phyloP scores from a whole-genome alignment of 164 flowering plant species.

The Vitis amurensis region DNA sequence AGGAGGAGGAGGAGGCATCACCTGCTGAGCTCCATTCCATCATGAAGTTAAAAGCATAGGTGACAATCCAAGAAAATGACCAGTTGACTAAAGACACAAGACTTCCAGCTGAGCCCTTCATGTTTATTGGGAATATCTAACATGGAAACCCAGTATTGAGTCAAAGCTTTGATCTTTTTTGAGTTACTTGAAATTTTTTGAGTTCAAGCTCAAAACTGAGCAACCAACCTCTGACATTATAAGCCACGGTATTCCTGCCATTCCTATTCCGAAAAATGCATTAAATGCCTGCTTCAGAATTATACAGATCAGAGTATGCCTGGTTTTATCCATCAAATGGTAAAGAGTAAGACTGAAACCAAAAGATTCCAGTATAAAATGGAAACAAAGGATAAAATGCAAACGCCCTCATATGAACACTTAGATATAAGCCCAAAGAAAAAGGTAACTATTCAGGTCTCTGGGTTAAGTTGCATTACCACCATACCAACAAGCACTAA shows the following conservation, averaged over 20 bases:
- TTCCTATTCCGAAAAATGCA: slow-evolving; percentile 3
- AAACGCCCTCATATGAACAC: too few species aligned
- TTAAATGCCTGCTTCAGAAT: slow-evolving; percentile 11
- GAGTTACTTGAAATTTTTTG: too few species aligned
- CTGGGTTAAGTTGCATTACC: slow-evolving; percentile 12
- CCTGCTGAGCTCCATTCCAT: slow-evolving; percentile 65
- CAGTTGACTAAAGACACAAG: slow-evolving; percentile 45
- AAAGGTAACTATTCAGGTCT: too few species aligned
- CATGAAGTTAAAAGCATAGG: slow-evolving; percentile 49
- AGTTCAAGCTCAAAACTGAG: background rate
- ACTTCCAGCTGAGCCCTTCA: slow-evolving; percentile 66
- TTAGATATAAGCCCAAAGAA: background rate
- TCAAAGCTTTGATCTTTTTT: slow-evolving; percentile 28
- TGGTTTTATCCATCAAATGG: background rate
- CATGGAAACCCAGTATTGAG: background rate
- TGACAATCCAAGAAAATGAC: slow-evolving; percentile 48
- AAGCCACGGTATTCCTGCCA: slow-evolving; percentile 27
- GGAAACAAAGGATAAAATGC: too few species aligned
- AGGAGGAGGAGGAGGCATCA: slow-evolving; percentile 2
- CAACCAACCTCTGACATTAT: slow-evolving; percentile 29
- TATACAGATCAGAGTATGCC: background rate
- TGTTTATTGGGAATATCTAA: slow-evolving; percentile 69
- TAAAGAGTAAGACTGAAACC: too few species aligned
- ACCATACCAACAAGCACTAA: slow-evolving; percentile 18
- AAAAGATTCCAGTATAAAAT: too few species aligned